These are phyloP conservation scores for Beta lomatogona DNA, from an alignment of 179 eudicot genomes.

Conservation along the genomic window DNA sequence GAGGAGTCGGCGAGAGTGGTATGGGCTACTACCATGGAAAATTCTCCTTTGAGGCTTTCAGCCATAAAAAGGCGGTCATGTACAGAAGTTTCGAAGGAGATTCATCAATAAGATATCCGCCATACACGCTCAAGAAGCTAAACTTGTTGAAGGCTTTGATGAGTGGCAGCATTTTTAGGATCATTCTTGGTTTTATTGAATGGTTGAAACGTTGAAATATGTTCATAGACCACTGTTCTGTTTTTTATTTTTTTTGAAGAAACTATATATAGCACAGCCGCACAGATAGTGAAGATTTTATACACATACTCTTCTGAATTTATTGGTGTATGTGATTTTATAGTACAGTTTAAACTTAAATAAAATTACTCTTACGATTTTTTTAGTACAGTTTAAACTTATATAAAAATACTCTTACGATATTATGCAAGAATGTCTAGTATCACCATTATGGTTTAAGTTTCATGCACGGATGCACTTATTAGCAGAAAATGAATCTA, in stretches of 20 bases:
- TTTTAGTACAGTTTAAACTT: too few species aligned
- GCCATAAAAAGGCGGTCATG: slow-evolving; percentile 85
- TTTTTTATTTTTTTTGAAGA: not conserved
- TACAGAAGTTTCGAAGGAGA: slow-evolving; percentile 64
- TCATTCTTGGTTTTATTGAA: slow-evolving; percentile 59
- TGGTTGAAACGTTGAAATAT: slow-evolving; percentile 34
- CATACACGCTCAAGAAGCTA: slow-evolving; percentile 65
- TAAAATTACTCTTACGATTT: too few species aligned
- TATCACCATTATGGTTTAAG: not conserved
- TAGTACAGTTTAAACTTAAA: too few species aligned
- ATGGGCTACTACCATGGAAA: slow-evolving; percentile 89
- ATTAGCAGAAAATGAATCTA: not conserved
- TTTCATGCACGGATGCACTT: too few species aligned
- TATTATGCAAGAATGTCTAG: not conserved
- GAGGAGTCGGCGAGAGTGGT: slow-evolving; percentile 98
- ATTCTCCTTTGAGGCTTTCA: slow-evolving; percentile 83
- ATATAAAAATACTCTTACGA: not conserved
- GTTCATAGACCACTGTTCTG: not conserved
- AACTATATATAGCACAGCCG: not conserved
- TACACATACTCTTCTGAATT: not conserved
- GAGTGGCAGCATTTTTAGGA: slow-evolving; percentile 50
- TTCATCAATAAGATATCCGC: slow-evolving; percentile 80
- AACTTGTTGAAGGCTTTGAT: slow-evolving; percentile 59
- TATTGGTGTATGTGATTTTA: not conserved
- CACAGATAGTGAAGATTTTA: too few species aligned